These are phyloP conservation scores for Sclerotinia borealis DNA, from an alignment of 2,329 filamentous ascomycete genomes.

Conservation along the genomic window DNA sequence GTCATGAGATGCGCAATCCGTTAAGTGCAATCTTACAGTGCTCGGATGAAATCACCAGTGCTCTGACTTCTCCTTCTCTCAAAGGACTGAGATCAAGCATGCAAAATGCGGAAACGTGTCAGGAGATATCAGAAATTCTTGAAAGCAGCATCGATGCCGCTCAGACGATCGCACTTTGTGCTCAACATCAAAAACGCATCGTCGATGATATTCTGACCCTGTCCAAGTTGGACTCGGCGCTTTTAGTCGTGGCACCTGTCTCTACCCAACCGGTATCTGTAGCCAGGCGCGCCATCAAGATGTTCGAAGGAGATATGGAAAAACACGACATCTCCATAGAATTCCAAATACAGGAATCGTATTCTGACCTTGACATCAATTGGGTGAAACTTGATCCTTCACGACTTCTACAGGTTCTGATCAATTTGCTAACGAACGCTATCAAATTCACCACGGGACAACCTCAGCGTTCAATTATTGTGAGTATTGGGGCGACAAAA, in stretches of 20 bases:
- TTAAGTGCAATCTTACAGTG: constrained; percentile 69
- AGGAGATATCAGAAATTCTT: constrained; percentile 44
- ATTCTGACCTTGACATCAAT: constrained; percentile 56
- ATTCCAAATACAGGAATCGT: constrained; percentile 63
- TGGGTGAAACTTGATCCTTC: constrained; percentile 74
- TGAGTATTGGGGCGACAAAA: constrained; percentile 33
- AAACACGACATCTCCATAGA: constrained; percentile 67
- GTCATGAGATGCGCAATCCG: constrained; percentile 70
- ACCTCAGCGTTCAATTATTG: constrained; percentile 45
- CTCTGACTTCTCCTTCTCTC: not conserved
- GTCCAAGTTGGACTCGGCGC: constrained; percentile 64
- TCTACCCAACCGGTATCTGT: constrained; percentile 62
- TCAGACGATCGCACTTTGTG: constrained; percentile 76
- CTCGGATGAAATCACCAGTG: constrained; percentile 45
- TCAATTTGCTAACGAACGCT: constrained; percentile 76
- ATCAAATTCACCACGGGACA: constrained; percentile 74
- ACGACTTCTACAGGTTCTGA: constrained; percentile 70
- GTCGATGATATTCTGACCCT: constrained; percentile 62
- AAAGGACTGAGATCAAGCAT: not conserved
- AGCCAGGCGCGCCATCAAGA: constrained; percentile 64
- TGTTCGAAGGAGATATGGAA: constrained; percentile 71
- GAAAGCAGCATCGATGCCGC: constrained; percentile 63
- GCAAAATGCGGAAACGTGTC: not conserved
- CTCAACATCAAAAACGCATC: constrained; percentile 64
- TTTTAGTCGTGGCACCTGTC: constrained; percentile 64